These are phyloP conservation scores for Akanthomyces uredinophilus DNA, from an alignment of 2,329 filamentous ascomycete genomes.

Conservation along the genomic window DNA sequence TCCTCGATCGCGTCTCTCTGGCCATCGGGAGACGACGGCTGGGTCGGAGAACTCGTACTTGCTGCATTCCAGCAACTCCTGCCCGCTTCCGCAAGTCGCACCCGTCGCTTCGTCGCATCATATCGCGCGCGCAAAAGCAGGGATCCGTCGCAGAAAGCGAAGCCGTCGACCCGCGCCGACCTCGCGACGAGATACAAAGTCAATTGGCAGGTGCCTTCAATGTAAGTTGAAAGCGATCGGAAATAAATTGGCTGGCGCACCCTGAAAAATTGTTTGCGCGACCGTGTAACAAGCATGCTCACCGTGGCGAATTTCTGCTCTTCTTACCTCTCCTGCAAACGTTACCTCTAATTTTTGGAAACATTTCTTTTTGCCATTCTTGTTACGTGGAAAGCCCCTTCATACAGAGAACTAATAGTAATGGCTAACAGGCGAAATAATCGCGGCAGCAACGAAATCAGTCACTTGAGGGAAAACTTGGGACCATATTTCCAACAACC, in stretches of 20 bases:
- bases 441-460: constrained; percentile 13
- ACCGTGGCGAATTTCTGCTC: neutral
- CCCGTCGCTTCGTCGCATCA: neutral
- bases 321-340: neutral
- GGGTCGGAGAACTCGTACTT: neutral
- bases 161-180: neutral
- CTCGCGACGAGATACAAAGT: neutral
- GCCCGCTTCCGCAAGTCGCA: neutral
- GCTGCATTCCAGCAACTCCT: neutral
- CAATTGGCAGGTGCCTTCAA: constrained; percentile 12
- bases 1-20: neutral
- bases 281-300: neutral
- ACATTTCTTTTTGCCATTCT: neutral
- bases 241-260: neutral
- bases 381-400: neutral
- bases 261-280: neutral
- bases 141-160: neutral
- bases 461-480: constrained; percentile 13
- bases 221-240: constrained; percentile 6
- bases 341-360: neutral
- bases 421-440: constrained; percentile 17
- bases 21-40: constrained; percentile 4
- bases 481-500: constrained; percentile 13
- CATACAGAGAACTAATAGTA: constrained; percentile 10
- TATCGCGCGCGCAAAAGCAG: neutral